Conservation (phyloP, 495 filamentous ascomycete species). For the Penicillium turbatum region DNA sequence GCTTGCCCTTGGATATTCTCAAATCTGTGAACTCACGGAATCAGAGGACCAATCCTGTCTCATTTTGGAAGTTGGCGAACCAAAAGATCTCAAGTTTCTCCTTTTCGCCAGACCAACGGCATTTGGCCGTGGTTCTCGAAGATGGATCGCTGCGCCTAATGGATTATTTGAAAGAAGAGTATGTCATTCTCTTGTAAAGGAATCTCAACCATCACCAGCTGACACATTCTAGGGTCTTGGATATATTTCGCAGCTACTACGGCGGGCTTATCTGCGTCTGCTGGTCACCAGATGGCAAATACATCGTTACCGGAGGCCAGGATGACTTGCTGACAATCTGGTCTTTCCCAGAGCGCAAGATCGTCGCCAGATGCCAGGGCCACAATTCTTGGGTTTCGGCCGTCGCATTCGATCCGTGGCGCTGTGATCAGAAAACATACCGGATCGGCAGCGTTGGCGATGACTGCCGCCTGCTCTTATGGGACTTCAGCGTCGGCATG, state of each 20-base stretch:
- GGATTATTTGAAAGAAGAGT: constrained; percentile 89
- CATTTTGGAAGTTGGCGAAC: constrained; percentile 85
- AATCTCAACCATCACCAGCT: background rate
- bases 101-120: constrained; percentile 79
- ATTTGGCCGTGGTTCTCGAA: constrained; percentile 89
- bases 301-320: constrained; percentile 91
- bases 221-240: constrained; percentile 57
- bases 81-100: constrained; percentile 84
- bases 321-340: constrained; percentile 95
- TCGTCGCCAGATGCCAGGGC: constrained; percentile 88
- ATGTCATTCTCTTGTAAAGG: constrained; percentile 26
- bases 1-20: constrained; percentile 54
- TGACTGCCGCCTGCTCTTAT: constrained; percentile 82
- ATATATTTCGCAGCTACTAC: constrained; percentile 87
- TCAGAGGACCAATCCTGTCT: constrained; percentile 88
- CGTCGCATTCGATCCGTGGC: constrained; percentile 93
- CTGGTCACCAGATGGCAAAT: constrained; percentile 97
- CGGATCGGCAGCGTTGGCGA: constrained; percentile 94
- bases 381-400: constrained; percentile 94
- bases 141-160: constrained; percentile 87
- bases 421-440: constrained; percentile 91
- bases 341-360: constrained; percentile 74
- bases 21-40: constrained; percentile 91
- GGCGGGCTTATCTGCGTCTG: constrained; percentile 88
- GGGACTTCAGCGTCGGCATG: constrained; percentile 98